Evolutionary conservation across 192 early-diverging fungal species (phyloP).

Genomic region (Coemansia sp.): DNA sequence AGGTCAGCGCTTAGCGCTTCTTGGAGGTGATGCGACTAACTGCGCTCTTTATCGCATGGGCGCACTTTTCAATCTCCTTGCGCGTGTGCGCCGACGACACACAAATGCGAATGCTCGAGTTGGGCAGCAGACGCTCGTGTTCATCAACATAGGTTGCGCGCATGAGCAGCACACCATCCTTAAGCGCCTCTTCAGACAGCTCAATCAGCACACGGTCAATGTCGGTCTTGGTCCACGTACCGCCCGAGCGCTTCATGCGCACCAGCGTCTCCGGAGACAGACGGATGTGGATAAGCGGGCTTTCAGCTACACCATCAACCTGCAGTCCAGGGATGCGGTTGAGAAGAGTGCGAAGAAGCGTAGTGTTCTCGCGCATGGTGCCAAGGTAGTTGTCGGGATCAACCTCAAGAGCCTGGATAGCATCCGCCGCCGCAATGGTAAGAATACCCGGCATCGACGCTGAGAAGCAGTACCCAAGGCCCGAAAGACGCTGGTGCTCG

Average conservation of each 20-base stretch:
- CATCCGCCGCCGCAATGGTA: constrained; percentile 82
- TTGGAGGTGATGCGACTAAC: constrained; percentile 52
- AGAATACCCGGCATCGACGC: constrained; percentile 93
- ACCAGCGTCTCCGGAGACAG: constrained; percentile 55
- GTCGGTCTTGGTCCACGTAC: constrained; percentile 48
- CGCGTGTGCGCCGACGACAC: constrained; percentile 69
- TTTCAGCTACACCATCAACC: constrained; percentile 52
- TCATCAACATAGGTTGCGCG: constrained; percentile 81
- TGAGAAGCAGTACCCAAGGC: constrained; percentile 87
- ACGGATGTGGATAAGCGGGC: constrained; percentile 77
- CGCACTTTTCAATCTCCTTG: constrained; percentile 86
- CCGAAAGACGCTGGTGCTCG: constrained; percentile 90
- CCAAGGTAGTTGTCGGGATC: constrained; percentile 41
- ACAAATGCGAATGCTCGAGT: constrained; percentile 81
- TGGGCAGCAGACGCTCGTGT: constrained; percentile 74
- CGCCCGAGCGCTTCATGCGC: constrained; percentile 67
- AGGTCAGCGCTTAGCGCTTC: constrained; percentile 31
- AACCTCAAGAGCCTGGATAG: constrained; percentile 54
- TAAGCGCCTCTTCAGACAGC: constrained; percentile 73
- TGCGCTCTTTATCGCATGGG: constrained; percentile 70
- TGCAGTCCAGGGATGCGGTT: constrained; percentile 52
- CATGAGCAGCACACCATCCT: constrained; percentile 81
- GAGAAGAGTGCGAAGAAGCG: constrained; percentile 60
- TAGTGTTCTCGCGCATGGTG: constrained; percentile 62
- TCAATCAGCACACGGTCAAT: constrained; percentile 67